These are phyloP conservation scores for Saturnispora besseyi DNA, from an alignment of 805 yeast species.

Conservation along the genomic window DNA sequence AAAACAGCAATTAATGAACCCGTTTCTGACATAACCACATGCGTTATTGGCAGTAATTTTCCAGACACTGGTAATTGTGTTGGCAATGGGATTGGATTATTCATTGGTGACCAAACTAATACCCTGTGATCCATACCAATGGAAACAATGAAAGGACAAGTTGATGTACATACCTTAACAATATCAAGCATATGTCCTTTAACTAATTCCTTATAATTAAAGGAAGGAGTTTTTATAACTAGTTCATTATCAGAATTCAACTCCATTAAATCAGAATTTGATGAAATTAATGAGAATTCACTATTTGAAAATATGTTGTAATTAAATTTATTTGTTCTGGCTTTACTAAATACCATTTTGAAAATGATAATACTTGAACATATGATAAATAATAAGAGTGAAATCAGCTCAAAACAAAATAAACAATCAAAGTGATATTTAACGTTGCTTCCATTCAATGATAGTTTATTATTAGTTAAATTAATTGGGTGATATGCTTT, in stretches of 20 bases:
- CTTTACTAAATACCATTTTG: conserved; percentile 28
- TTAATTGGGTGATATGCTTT: conserved; percentile 1
- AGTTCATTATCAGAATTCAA: conserved; percentile 2
- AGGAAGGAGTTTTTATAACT: conserved; percentile 1
- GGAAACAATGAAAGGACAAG: conserved; percentile 56
- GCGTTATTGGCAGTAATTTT: conserved; percentile 54
- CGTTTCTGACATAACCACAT: conserved; percentile 45
- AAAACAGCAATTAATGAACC: conserved; percentile 53
- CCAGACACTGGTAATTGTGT: conserved; percentile 34
- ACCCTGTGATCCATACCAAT: conserved; percentile 69
- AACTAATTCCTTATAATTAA: conserved; percentile 32
- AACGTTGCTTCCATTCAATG: conserved; percentile 16
- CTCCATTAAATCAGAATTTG: not conserved
- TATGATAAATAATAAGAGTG: conserved; percentile 41
- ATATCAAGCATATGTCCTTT: conserved; percentile 57
- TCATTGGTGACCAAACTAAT: conserved; percentile 64
- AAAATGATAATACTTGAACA: conserved; percentile 41
- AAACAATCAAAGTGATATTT: conserved; percentile 14
- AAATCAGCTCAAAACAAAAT: conserved; percentile 26
- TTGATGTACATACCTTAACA: conserved; percentile 48
- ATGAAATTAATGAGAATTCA: not conserved
- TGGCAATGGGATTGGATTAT: conserved; percentile 38
- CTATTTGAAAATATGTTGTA: conserved; percentile 1
- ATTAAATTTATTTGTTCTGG: conserved; percentile 13
- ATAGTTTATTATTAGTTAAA: not conserved